Percentiles rank a stretch among this genome's conserved stretches.
These are phyloP conservation scores for Naganishia sp. DNA, from an alignment of 1,284 basidiomycete genomes.

Conservation along the genomic window DNA sequence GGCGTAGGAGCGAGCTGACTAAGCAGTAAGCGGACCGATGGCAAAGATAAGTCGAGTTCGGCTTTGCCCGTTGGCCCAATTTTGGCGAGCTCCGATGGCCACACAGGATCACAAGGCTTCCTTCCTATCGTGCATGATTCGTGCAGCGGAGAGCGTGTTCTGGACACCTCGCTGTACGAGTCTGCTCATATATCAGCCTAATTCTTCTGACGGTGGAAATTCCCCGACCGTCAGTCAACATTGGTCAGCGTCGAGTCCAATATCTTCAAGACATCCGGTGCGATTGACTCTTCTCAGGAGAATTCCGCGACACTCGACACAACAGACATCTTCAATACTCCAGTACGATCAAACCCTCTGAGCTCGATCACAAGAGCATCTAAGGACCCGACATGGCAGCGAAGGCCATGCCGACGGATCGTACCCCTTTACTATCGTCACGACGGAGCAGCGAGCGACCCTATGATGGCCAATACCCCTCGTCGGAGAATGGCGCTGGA, in stretches of 20 bases:
- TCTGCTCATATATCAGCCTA: not conserved
- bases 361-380: not conserved
- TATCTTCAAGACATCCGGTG: not conserved
- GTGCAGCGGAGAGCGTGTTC: too few relatives aligned
- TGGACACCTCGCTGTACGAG: not conserved
- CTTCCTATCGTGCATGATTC: too few relatives aligned
- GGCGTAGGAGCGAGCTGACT: too few relatives aligned
- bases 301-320: not conserved
- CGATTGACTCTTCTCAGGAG: too few relatives aligned
- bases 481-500: too few relatives aligned
- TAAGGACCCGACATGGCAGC: not conserved
- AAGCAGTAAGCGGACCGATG: too few relatives aligned
- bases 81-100: not conserved
- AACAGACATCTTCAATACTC: not conserved
- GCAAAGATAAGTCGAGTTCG: not conserved
- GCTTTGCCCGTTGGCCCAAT: not conserved
- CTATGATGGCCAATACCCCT: not conserved
- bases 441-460: not conserved
- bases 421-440: constrained; percentile 24
- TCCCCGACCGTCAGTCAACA: not conserved
- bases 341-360: not conserved
- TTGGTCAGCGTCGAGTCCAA: not conserved
- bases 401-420: constrained; percentile 16
- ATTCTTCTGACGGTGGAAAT: not conserved
- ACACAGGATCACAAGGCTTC: not conserved